Base-by-base conservation (phyloP, 345 rosid species). In the Lumnitzera racemosa region DNA sequence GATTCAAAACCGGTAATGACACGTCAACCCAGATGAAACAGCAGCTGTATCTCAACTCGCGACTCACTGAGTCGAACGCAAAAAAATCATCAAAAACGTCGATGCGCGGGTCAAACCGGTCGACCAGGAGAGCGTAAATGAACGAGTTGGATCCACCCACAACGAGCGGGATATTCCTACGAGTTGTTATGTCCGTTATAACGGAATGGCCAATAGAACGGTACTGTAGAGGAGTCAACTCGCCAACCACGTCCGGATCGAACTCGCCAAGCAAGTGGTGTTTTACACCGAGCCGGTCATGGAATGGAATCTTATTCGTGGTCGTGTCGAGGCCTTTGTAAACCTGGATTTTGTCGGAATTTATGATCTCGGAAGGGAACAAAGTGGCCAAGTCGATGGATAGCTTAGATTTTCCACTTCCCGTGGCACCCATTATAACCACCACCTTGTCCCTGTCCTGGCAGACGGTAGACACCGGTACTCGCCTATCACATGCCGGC, bases 81-180 rank as follows among this genome's bases (percentile, higher is more conserved):
- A 36, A 36, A 36, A 36, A 9, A 36, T 67, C 73, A 47, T 72
- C 57, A 24, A 85, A 88, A 16, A 81, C 86, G 65, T 83, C 80
- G 4, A 65, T 11, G 36, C 43, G 72, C 7, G 88, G 86, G 72
- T 81, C 74, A 65, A 80, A 88, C 13, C 72, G 56, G 25, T 88
- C 81, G 7, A 72, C 81, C 6, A 94, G 69, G 7, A 88, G 82
- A 2, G 95, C 91, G 68, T 90, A 85, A 3, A 90, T 61, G 53
- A 88, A 77, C 11, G 99, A 80, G 80, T 90, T 94, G 43, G 99
- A 94, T 59, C 99, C 97, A 20, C 99, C 99, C 13, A 81, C 97
- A 12, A 94, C 59, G 2, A 94, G 64, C 49, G 97, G 99, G 12
- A 82, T 62, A 47, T 60, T 79, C 47, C 62, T 48, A 1, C 90